Base-by-base conservation (phyloP, 345 rosid species). In the Mangifera indica region DNA sequence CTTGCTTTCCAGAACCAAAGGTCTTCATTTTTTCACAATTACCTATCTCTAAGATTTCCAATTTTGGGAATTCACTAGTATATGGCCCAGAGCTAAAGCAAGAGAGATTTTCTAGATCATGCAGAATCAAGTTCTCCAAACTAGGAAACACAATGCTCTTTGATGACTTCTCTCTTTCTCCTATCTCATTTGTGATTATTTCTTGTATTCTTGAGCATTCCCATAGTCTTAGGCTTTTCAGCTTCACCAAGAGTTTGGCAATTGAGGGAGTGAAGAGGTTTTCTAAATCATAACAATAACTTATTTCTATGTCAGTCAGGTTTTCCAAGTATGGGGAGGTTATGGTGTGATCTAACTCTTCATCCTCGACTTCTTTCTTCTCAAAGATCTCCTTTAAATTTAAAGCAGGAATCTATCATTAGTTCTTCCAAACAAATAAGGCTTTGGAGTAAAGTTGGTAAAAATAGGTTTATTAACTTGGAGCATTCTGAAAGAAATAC, bases 191-290 rank as follows among this genome's bases (percentile, higher is more conserved):
- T n/a, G 24, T 20, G 24, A 55, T 11, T 55, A 55, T 55, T 55
- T 55, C 59, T 55, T 55, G 29, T 22, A 55, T n/a, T 22, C 10
- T 55, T 5, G 12, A n/a, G 59, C 59, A 21, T 0, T 2, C 0
- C n/a, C 0, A 2, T n/a, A n/a, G 12, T 55, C 0, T 0, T 5
- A 55, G 59, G 0, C 12, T 8, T 20, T 1, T 0, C 12, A 55
- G 59, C 10, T 55, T 20, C 25, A 20, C 59, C 59, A 55, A 21
- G 10, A 8, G 7, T 37, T 37, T 37, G 10, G 8, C 42, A 37
- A 37, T 37, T 6, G 9, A 37, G 1, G 21, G 21, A 6, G 24
- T 3, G 54, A 49, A 49, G 54, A 49, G 54, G 54, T 13, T 49
- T 49, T 17, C 11, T 17, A 49, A 12, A 10, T 49, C 13, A 12